A percentile compares a stretch with the other conserved stretches of the same genome.
Conservation (phyloP, 75 land plant genomes). For the Pinus albicaulis region DNA sequence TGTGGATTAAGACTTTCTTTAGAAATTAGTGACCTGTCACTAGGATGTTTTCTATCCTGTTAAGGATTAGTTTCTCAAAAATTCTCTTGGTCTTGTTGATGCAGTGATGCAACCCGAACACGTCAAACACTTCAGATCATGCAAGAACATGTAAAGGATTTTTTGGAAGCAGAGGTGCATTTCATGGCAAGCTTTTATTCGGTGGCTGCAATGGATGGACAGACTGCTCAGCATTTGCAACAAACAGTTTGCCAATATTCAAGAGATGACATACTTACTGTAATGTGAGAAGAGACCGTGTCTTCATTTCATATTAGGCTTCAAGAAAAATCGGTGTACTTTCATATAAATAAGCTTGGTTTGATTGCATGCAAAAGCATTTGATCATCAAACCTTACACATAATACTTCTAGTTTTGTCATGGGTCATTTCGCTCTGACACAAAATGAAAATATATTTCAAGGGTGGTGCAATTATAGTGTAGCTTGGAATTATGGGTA, state of each 20-base stretch:
- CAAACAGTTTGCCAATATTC: conserved; percentile 64
- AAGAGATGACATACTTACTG: conserved; percentile 72
- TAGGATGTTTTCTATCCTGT: not conserved
- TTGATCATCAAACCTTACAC: not conserved
- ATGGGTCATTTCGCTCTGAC: not conserved
- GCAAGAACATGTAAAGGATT: conserved; percentile 61
- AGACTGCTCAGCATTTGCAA: conserved; percentile 89
- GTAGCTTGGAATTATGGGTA: not conserved
- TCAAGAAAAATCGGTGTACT: not conserved
- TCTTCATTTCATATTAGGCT: not conserved
- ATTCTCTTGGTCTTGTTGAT: conserved; percentile 13
- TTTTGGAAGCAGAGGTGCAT: conserved; percentile 70
- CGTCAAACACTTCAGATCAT: conserved; percentile 83
- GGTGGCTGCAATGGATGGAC: conserved; percentile 98
- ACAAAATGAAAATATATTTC: not conserved
- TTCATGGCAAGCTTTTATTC: conserved; percentile 92
- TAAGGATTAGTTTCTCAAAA: not conserved
- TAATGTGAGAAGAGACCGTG: conserved; percentile 51
- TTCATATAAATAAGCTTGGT: not conserved
- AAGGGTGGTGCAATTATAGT: not conserved
- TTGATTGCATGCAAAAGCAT: not conserved
- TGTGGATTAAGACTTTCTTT: not conserved
- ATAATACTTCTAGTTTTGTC: not conserved
- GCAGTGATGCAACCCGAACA: conserved; percentile 84
- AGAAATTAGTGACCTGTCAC: not conserved